Percentiles rank a stretch among this genome's conserved stretches.
These are phyloP conservation scores for Rhizopus sp. DNA, from an alignment of 371 early-diverging fungal genomes.

Conservation along the genomic window DNA sequence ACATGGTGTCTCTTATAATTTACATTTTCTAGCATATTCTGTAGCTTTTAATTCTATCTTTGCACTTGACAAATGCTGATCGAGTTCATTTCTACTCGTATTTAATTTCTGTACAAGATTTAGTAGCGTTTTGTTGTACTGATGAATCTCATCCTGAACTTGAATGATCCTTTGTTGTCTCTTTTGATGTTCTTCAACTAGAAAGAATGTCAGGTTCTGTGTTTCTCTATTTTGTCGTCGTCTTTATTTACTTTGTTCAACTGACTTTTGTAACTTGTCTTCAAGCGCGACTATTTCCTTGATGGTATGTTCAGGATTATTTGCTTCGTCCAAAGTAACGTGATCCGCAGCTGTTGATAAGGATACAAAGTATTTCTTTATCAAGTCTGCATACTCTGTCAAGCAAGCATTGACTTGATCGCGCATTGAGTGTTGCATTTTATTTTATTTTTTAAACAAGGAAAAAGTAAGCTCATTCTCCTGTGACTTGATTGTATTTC, in stretches of 20 bases:
- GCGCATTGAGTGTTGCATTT: slow-evolving; percentile 31
- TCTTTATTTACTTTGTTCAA: slow-evolving; percentile 36
- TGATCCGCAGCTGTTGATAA: slow-evolving; percentile 36
- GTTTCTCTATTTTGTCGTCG: background rate
- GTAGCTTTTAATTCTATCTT: slow-evolving; percentile 40
- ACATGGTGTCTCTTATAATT: background rate
- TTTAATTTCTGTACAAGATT: slow-evolving; percentile 38
- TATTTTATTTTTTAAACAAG: background rate
- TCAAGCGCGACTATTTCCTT: slow-evolving; percentile 37
- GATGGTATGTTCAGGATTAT: slow-evolving; percentile 31
- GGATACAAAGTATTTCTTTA: slow-evolving; percentile 38
- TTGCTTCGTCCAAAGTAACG: slow-evolving; percentile 15
- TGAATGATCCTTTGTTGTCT: slow-evolving; percentile 46
- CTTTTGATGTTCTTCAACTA: slow-evolving; percentile 51
- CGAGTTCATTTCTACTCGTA: slow-evolving; percentile 31
- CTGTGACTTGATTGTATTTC: background rate
- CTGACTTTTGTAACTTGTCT: slow-evolving; percentile 38
- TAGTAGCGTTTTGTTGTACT: slow-evolving; percentile 36
- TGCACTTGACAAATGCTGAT: slow-evolving; percentile 31
- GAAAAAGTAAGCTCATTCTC: background rate
- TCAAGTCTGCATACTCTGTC: slow-evolving; percentile 37
- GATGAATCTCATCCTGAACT: slow-evolving; percentile 48
- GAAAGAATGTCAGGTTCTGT: background rate
- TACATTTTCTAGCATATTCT: slow-evolving; percentile 40
- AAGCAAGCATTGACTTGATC: slow-evolving; percentile 45